Base-by-base conservation (phyloP, 2,329 filamentous ascomycete species). In the Cercospora beticola region DNA sequence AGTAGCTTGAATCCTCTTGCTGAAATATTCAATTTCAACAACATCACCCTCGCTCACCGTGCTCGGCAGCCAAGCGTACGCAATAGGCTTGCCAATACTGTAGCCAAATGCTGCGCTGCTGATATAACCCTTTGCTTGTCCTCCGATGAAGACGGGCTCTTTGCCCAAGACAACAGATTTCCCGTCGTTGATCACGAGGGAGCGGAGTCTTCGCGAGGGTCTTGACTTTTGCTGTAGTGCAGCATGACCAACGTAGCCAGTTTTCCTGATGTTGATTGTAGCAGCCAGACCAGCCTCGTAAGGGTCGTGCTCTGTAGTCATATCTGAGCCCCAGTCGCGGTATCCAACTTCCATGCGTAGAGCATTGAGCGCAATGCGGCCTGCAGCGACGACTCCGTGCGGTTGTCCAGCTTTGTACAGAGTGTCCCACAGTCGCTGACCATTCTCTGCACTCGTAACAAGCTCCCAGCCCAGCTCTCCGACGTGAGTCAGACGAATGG, bases 401-500 rank as follows among this genome's bases (percentile, higher is more conserved):
- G 79, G 72, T 69, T 85, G 82, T 0, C 88, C 87, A 1, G 86
- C 85, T 33, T 83, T 76, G 81, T 79, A 88, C 1, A 90, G 77
- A 0, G 81, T 80, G 69, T 89, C 87, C 88, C 88, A 90, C 0
- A 90, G 79, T 1, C 82, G 79, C 12, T 83, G 82, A 0, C 88
- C 87, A 49, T 86, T 83, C 28, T 89, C 88, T 0, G 88, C 85
- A 36, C 81, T 87, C 0, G 87, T 83, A 68, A 88, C 86, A 21
- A 90, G 83, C 74, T 90, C 88, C 86, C 87, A 90, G 1, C 88
- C 88, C 0, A 82, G 78, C 71, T 90, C 88, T 5, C 88, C 88
- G 4, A 90, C 85, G 62, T 86, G 87, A 0, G 87, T 89, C 43
- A 88, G 81, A 2, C 86, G 82, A 73, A 88, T 83, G 0, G 82